These are phyloP conservation scores for Lactarius sp. DNA, from an alignment of 768 basidiomycete genomes.

Conservation along the genomic window DNA sequence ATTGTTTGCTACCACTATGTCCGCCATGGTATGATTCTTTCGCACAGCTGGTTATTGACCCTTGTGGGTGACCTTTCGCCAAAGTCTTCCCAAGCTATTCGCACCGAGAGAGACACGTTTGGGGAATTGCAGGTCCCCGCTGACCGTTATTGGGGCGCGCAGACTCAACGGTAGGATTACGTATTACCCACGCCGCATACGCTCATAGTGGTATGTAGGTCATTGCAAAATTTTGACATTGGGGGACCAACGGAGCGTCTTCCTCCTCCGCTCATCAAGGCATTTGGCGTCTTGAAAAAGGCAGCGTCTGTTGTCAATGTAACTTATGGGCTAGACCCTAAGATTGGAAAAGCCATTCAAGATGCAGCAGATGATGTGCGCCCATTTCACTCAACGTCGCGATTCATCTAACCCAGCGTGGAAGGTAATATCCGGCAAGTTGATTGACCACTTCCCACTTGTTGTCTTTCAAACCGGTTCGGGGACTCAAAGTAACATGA, in stretches of 20 bases:
- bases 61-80: background rate
- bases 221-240: constrained; percentile 97
- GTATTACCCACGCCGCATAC: background rate
- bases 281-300: constrained; percentile 96
- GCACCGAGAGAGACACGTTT: constrained; percentile 90
- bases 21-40: constrained; percentile 35
- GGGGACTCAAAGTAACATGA: constrained; percentile 99
- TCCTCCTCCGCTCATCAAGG: constrained; percentile 93
- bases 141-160: constrained; percentile 95
- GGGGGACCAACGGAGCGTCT: constrained; percentile 92
- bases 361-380: constrained; percentile 89
- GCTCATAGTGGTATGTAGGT: constrained; percentile 42
- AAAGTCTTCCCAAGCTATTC: constrained; percentile 51
- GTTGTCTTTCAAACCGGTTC: constrained; percentile 99
- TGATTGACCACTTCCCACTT: constrained; percentile 93
- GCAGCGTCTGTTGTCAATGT: constrained; percentile 91
- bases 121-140: constrained; percentile 88
- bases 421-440: constrained; percentile 95
- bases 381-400: background rate
- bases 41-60: background rate
- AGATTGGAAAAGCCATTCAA: constrained; percentile 83
- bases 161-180: constrained; percentile 77
- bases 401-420: constrained; percentile 3
- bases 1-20: constrained; percentile 33
- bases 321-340: constrained; percentile 84